Evolutionary conservation across 352 stramenopile species (phyloP), one percentile per base, ranked within the genome.

Genomic region (Phytophthora litchii): DNA sequence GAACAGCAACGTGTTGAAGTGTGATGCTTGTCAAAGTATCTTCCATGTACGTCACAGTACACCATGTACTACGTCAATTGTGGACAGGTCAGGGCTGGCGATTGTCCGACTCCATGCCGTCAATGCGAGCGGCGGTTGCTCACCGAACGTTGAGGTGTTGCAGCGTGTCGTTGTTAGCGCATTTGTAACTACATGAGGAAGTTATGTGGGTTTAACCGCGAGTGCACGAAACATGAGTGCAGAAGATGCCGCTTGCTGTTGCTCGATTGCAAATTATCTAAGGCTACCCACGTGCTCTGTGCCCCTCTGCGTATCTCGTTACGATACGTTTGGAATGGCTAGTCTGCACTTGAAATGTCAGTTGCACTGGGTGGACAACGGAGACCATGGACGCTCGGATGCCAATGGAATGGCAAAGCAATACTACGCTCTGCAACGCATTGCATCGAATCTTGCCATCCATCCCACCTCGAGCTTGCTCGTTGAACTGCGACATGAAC

Each of bases 141-240:
- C 25, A 31, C 25, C 40, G 45, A 42, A 34, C 19, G 20, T 43
- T 25, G 21, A 10, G 23, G 36, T 42, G 19, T 14, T 34, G 21
- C 14, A 40, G 37, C 41, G 57, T 51, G 19, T 29, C n/a, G 40
- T 60, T 60, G 34, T 63, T 55, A 14, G 43, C n/a, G 34, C 25
- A 11, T 17, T 35, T 10, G 25, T 47, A 56, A 25, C 51, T 21
- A 12, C 47, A 41, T 41, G 42, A 34, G 23, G 21, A 8, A 31
- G 7, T 34, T 9, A 7, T 34, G 29, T 34, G 34, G 16, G 23
- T 57, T 57, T 25, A 36, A 36, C 20, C 29, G 31, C 60, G 29
- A 65, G 31, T 19, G 36, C 47, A 64, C 44, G 61, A 66, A 54
- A 62, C 43, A 55, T 64, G 40, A 68, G 60, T 54, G 50, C 51